Conservation (phyloP, 2,329 filamentous ascomycete species). For the Pseudocercospora fuligena region DNA sequence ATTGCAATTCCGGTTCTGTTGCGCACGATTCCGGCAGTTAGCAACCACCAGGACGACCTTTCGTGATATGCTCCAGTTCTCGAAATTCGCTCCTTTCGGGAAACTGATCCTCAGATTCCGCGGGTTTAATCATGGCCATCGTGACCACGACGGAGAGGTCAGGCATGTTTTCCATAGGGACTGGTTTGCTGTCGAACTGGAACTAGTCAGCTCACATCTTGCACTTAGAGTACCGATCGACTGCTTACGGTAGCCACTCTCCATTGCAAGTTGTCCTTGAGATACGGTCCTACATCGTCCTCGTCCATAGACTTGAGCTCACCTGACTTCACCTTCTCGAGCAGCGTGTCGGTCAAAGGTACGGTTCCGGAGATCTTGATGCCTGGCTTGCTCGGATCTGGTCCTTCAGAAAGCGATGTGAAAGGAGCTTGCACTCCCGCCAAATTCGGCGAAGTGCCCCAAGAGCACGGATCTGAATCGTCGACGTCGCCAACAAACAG, state of each 20-base stretch:
- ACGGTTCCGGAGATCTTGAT: constrained; percentile 13
- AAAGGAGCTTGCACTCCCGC: constrained; percentile 65
- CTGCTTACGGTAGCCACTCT: constrained; percentile 15
- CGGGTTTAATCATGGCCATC: constrained; percentile 45
- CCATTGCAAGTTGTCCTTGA: constrained; percentile 14
- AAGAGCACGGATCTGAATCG: constrained; percentile 51
- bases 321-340: constrained; percentile 15
- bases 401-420: constrained; percentile 34
- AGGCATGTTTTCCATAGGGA: constrained; percentile 41
- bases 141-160: constrained; percentile 48
- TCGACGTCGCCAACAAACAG: constrained; percentile 67
- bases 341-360: constrained; percentile 15
- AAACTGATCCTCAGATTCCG: constrained; percentile 42
- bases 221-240: background rate
- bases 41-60: constrained; percentile 31
- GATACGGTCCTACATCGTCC: constrained; percentile 11
- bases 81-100: constrained; percentile 44
- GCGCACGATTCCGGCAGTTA: constrained; percentile 3
- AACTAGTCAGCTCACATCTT: background rate
- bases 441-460: constrained; percentile 60
- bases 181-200: constrained; percentile 44
- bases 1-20: constrained; percentile 9
- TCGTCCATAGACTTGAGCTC: constrained; percentile 17
- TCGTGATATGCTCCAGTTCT: constrained; percentile 26
- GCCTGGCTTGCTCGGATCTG: constrained; percentile 2